A percentile compares a stretch with the other conserved stretches of the same genome.
Conservation (phyloP, 73 alveolate species). For the Stentor roeselii region DNA sequence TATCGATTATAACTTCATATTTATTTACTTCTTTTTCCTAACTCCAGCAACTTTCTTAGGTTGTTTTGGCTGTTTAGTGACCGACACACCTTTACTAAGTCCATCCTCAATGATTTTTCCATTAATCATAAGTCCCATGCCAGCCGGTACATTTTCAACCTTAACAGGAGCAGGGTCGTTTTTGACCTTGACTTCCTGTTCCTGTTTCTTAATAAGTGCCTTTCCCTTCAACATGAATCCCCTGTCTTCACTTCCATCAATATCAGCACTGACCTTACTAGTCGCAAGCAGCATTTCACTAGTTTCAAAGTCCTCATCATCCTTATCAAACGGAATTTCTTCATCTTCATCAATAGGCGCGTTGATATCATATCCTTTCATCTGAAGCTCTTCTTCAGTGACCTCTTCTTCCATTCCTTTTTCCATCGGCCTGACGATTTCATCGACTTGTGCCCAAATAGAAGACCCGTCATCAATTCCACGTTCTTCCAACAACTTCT, state of each 20-base stretch:
- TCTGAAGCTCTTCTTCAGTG: background rate
- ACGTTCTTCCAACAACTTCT: slow-evolving; percentile 30
- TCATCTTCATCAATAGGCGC: background rate
- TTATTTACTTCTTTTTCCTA: too few relatives aligned
- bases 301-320: background rate
- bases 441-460: background rate
- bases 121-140: slow-evolving; percentile 22
- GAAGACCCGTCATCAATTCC: background rate
- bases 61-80: too few relatives aligned
- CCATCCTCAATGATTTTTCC: slow-evolving; percentile 20
- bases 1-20: too few relatives aligned
- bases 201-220: background rate
- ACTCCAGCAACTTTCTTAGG: too few relatives aligned
- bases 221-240: background rate
- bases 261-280: background rate
- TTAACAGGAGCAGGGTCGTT: background rate
- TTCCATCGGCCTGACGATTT: background rate
- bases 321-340: slow-evolving; percentile 1
- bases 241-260: background rate
- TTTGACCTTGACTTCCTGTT: background rate
- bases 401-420: background rate
- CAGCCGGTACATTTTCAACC: background rate
- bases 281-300: background rate
- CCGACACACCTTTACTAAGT: too few relatives aligned
- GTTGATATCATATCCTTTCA: background rate